phyloP scores from a whole-genome alignment of 164 flowering plant species.

The Nymphaea colorata region DNA sequence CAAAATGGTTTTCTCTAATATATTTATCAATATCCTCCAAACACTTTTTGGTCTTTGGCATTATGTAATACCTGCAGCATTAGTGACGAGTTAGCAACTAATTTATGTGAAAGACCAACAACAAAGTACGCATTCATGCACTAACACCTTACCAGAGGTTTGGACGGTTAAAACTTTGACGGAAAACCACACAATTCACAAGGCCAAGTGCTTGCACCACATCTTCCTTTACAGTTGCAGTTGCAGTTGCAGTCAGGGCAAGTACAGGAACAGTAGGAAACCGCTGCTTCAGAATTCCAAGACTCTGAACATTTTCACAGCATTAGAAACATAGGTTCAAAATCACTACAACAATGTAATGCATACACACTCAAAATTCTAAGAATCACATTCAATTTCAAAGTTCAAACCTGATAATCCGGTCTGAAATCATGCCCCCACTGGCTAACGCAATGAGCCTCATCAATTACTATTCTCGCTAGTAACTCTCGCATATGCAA shows the following conservation, averaged over 20 bases:
- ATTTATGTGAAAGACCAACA: not conserved
- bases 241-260: slow-evolving; percentile 98
- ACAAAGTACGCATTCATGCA: not conserved
- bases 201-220: slow-evolving; percentile 99
- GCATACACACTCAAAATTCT: not conserved
- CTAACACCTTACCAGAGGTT: slow-evolving; percentile 55
- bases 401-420: slow-evolving; percentile 74
- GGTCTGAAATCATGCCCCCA: slow-evolving; percentile 99
- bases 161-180: slow-evolving; percentile 95
- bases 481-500: slow-evolving; percentile 62
- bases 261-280: slow-evolving; percentile 81
- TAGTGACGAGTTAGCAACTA: slow-evolving; percentile 2
- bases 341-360: slow-evolving; percentile 1
- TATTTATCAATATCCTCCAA: slow-evolving; percentile 88
- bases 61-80: slow-evolving; percentile 64
- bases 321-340: slow-evolving; percentile 3
- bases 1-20: slow-evolving; percentile 72
- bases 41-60: slow-evolving; percentile 89
- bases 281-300: slow-evolving; percentile 89
- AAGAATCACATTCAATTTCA: not conserved
- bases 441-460: slow-evolving; percentile 99
- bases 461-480: slow-evolving; percentile 90
- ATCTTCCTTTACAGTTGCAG: slow-evolving; percentile 95
- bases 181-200: slow-evolving; percentile 73
- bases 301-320: slow-evolving; percentile 40